These are phyloP conservation scores for Alopecurus myosuroides DNA, from an alignment of 176 grass and related monocot species.

Conservation along the genomic window DNA sequence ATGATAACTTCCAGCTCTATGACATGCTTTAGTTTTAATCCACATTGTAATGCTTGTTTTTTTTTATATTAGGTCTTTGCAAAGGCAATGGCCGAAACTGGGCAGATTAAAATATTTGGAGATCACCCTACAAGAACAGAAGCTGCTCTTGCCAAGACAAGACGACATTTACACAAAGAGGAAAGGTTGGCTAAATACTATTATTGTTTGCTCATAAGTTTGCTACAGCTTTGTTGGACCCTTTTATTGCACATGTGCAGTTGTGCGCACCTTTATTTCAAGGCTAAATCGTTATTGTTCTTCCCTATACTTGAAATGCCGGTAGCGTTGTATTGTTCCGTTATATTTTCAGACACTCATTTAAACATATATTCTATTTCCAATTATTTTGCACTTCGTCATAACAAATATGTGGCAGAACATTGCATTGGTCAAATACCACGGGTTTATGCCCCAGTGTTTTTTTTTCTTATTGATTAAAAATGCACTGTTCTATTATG, in stretches of 20 bases:
- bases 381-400: neutral
- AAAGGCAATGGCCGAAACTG: slow-evolving; percentile 92
- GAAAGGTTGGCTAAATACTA: slow-evolving; percentile 57
- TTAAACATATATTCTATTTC: neutral
- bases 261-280: neutral
- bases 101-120: slow-evolving; percentile 94
- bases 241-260: neutral
- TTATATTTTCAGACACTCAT: neutral
- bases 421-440: neutral
- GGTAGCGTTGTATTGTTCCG: neutral
- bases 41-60: neutral
- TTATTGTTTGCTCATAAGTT: neutral
- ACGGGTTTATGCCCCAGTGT: neutral
- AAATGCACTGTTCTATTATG: neutral
- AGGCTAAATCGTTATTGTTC: neutral
- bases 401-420: neutral
- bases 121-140: slow-evolving; percentile 81
- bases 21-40: neutral
- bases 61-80: slow-evolving; percentile 79
- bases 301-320: neutral
- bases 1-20: neutral
- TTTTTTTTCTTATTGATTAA: neutral
- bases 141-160: slow-evolving; percentile 85
- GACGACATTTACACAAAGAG: slow-evolving; percentile 88
- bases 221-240: neutral